Evolutionary conservation across 352 stramenopile species (phyloP).

Genomic region (Phytophthora pinifolia): DNA sequence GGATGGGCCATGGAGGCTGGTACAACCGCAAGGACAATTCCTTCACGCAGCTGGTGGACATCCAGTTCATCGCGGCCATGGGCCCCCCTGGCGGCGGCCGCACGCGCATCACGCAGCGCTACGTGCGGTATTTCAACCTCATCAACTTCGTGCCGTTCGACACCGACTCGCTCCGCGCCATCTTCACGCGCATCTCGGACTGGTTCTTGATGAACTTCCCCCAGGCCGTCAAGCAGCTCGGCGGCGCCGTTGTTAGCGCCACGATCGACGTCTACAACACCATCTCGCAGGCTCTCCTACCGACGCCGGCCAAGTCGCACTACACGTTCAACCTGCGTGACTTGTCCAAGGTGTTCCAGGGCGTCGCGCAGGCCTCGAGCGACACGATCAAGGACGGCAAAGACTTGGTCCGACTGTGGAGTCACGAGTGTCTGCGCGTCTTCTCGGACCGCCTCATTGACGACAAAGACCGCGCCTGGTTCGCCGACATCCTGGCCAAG

Average conservation of each 20-base stretch:
- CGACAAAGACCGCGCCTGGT: slow-evolving; percentile 88
- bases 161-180: slow-evolving; percentile 78
- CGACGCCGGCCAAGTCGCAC: slow-evolving; percentile 93
- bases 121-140: slow-evolving; percentile 93
- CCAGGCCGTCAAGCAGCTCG: slow-evolving; percentile 79
- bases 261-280: slow-evolving; percentile 94
- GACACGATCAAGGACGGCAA: slow-evolving; percentile 84
- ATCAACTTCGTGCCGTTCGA: slow-evolving; percentile 94
- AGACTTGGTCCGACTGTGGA: slow-evolving; percentile 89
- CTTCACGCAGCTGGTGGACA: slow-evolving; percentile 91
- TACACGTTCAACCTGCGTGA: slow-evolving; percentile 96
- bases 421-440: slow-evolving; percentile 90
- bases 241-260: slow-evolving; percentile 64
- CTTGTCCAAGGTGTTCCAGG: slow-evolving; percentile 93
- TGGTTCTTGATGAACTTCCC: slow-evolving; percentile 90
- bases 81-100: slow-evolving; percentile 90
- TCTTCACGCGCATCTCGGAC: slow-evolving; percentile 90
- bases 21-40: slow-evolving; percentile 94
- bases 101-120: slow-evolving; percentile 92
- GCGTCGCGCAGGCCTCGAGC: slow-evolving; percentile 81
- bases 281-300: slow-evolving; percentile 88
- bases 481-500: slow-evolving; percentile 61
- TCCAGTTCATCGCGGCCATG: slow-evolving; percentile 94
- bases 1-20: slow-evolving; percentile 94
- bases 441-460: slow-evolving; percentile 93